A percentile compares a stretch with the other conserved stretches of the same genome.
phyloP scores from a whole-genome alignment of 2,329 filamentous ascomycete genomes.

The Dryadomyces quercus-mongolicae region DNA sequence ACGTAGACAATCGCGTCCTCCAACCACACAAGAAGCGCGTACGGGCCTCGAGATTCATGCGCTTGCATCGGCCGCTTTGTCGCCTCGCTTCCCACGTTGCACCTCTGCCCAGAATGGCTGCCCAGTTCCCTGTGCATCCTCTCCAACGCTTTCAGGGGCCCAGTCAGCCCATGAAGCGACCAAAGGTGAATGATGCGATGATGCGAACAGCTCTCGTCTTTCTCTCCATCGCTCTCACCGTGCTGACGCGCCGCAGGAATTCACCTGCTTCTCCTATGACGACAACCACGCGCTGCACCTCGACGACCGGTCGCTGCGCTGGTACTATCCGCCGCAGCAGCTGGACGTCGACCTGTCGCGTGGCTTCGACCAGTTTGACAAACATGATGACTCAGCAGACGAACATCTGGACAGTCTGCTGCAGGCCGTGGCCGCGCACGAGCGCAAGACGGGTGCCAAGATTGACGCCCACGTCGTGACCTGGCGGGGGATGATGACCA shows the following conservation, averaged over 20 bases:
- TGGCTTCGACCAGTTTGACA: conserved; percentile 73
- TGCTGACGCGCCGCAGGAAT: conserved; percentile 47
- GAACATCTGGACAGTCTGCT: conserved; percentile 81
- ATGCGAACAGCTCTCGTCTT: too few species aligned
- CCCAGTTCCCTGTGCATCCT: conserved; percentile 39
- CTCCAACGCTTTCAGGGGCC: conserved; percentile 53
- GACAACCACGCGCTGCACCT: conserved; percentile 64
- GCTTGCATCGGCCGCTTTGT: not conserved
- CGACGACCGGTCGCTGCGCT: conserved; percentile 69
- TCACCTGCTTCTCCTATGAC: conserved; percentile 89
- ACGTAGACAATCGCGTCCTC: not conserved
- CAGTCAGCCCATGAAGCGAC: conserved; percentile 61
- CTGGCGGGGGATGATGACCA: conserved; percentile 98
- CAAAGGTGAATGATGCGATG: conserved; percentile 49
- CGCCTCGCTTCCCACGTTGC: not conserved
- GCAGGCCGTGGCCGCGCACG: conserved; percentile 60
- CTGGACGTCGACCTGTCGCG: conserved; percentile 62
- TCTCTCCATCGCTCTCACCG: too few species aligned
- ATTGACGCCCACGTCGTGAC: conserved; percentile 74
- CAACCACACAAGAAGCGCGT: too few species aligned
- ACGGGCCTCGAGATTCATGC: too few species aligned
- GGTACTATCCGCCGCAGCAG: conserved; percentile 66
- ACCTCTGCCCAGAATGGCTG: not conserved
- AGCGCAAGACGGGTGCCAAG: conserved; percentile 53
- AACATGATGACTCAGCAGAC: conserved; percentile 66